Conservation (phyloP, 495 filamentous ascomycete species). For the Trichocladium antarcticum region DNA sequence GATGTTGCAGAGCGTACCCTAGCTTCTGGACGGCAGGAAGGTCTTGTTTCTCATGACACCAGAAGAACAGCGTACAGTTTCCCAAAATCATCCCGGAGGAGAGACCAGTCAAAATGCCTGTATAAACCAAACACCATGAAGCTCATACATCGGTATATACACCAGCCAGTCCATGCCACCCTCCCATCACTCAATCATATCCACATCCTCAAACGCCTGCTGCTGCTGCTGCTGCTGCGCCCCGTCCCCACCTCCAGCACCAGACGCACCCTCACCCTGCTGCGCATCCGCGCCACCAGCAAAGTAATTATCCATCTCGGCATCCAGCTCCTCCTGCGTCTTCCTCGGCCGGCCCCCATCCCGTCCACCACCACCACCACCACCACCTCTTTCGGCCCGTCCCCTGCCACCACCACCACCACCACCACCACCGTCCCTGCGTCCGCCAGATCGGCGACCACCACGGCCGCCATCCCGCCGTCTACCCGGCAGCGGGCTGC, state of each 20-base stretch:
- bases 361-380: conserved; percentile 40
- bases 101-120: too few relatives aligned
- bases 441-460: conserved; percentile 22
- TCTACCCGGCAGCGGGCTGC: conserved; percentile 34
- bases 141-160: too few relatives aligned
- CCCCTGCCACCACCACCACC: conserved; percentile 35
- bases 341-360: conserved; percentile 72
- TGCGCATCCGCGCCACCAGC: conserved; percentile 27
- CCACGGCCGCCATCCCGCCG: conserved; percentile 16
- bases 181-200: conserved; percentile 22
- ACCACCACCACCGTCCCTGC: conserved; percentile 34
- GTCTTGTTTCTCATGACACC: too few relatives aligned
- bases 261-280: conserved; percentile 15
- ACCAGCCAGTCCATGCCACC: not conserved
- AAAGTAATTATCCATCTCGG: conserved; percentile 96
- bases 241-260: not conserved
- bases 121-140: too few relatives aligned
- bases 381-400: conserved; percentile 30
- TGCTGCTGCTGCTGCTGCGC: conserved; percentile 6
- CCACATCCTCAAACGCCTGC: conserved; percentile 22
- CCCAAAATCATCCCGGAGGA: too few relatives aligned
- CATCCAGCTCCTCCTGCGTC: conserved; percentile 85
- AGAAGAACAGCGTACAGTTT: too few relatives aligned
- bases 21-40: too few relatives aligned
- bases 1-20: too few relatives aligned